phyloP scores from a whole-genome alignment of 2,329 filamentous ascomycete genomes.

The Furcasterigmium sp. region DNA sequence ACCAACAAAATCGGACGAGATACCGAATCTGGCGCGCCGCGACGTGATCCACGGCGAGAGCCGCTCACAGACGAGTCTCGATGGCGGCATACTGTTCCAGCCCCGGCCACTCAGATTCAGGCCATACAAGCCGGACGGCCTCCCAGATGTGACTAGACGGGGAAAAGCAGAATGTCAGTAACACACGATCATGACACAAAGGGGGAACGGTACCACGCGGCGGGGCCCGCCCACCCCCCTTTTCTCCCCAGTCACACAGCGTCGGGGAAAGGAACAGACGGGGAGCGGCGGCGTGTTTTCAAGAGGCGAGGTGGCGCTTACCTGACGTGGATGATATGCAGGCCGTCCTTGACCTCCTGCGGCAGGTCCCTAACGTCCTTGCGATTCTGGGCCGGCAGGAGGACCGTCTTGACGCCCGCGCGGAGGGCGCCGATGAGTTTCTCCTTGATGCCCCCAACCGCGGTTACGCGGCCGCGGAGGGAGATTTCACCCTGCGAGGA shows the following conservation, averaged over 20 bases:
- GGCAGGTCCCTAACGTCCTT: constrained; percentile 93
- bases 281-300: constrained; percentile 9
- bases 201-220: constrained; percentile 12
- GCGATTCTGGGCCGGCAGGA: constrained; percentile 80
- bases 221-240: neutral
- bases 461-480: constrained; percentile 82
- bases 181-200: constrained; percentile 10
- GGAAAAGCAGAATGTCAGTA: constrained; percentile 8
- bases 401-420: constrained; percentile 89
- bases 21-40: too few relatives aligned
- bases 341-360: constrained; percentile 77
- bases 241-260: constrained; percentile 6
- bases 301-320: constrained; percentile 37
- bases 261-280: constrained; percentile 8
- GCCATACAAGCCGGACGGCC: constrained; percentile 86
- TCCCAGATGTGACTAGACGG: constrained; percentile 80
- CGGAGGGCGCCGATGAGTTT: constrained; percentile 92
- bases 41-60: too few relatives aligned
- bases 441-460: constrained; percentile 97
- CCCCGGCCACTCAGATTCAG: constrained; percentile 78
- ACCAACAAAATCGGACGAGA: too few relatives aligned
- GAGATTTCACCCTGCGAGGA: constrained; percentile 60
- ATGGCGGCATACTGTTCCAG: constrained; percentile 63
- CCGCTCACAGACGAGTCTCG: constrained; percentile 69
- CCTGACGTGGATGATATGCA: constrained; percentile 87